Base-by-base conservation (phyloP, 2,329 filamentous ascomycete genomes). In the Phialemonium atrogriseum region DNA sequence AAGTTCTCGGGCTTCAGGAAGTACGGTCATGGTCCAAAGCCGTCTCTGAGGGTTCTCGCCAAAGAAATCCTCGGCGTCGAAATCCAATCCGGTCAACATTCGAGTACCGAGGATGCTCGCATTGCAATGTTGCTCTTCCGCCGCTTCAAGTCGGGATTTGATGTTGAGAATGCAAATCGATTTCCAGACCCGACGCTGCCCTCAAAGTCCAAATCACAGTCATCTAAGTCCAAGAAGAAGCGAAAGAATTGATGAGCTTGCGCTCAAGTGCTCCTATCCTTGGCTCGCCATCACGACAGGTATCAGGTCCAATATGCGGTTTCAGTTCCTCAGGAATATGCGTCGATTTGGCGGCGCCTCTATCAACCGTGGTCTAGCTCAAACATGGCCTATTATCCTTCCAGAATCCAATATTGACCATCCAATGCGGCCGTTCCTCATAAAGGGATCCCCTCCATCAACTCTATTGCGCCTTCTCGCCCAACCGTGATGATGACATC, bases 41-140 rank as follows among this genome's bases (percentile, higher is more conserved):
- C 84, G 4, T 74, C 76, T 5, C 51, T 91, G 44, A 64, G 68
- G 35, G 61, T 66, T 11, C 56, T 83, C 16, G 71, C 74, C 2
- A 61, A 62, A 35, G 64, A 77, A 48, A 49, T 80, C 7, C 50
- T 82, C 2, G 66, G 67, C 1, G 56, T 79, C 5, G 73, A 78
- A 30, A 80, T 83, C 32, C 78, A 83, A 43, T 60, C 55, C 13
- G 77, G 75, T 1, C 61, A 70, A 16, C 78, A 82, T 52, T 80
- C 75, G 2, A 82, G 77, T 52, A 60, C 81, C 40, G 66, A 81
- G 61, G 91, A 98, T 64, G 91, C 91, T 2, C 68, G 86, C 43
- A 86, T 84, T 5, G 80, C 87, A 1, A 96, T 98, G 87, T 62
- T 89, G 34, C 61, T 98, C 24, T 96, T 94, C 50, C 71, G 84